These are phyloP conservation scores for Hypoxylon lienhwacheense DNA, from an alignment of 495 filamentous ascomycete species.

Conservation along the genomic window DNA sequence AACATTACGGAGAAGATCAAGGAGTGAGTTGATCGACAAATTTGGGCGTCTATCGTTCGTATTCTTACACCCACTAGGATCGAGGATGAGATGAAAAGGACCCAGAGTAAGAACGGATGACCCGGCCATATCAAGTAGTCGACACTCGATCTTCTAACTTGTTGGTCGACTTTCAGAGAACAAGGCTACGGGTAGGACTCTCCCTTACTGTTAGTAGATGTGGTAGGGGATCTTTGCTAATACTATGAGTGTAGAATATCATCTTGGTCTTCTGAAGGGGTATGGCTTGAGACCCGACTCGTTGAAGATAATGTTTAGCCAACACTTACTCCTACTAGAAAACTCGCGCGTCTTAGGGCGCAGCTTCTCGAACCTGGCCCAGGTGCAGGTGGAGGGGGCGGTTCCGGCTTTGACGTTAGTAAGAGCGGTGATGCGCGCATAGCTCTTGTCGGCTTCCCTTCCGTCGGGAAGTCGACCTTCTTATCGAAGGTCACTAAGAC, in stretches of 20 bases:
- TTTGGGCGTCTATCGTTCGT: neutral
- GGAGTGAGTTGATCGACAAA: slow-evolving; percentile 61
- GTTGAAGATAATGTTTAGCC: slow-evolving; percentile 9
- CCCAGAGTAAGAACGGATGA: slow-evolving; percentile 72
- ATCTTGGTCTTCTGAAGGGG: slow-evolving; percentile 97
- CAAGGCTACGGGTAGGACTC: slow-evolving; percentile 85
- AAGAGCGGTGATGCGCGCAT: slow-evolving; percentile 98
- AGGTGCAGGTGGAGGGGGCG: slow-evolving; percentile 73
- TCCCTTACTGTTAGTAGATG: slow-evolving; percentile 17
- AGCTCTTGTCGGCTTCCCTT: slow-evolving; percentile 95
- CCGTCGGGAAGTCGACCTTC: slow-evolving; percentile 98
- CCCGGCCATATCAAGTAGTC: slow-evolving; percentile 5
- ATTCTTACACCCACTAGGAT: slow-evolving; percentile 64
- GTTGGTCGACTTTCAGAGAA: slow-evolving; percentile 67
- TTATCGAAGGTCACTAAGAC: slow-evolving; percentile 99
- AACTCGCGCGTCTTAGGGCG: slow-evolving; percentile 91
- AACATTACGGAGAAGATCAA: slow-evolving; percentile 99
- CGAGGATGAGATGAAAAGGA: slow-evolving; percentile 98
- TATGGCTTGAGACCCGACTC: slow-evolving; percentile 41
- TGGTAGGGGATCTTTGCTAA: slow-evolving; percentile 17
- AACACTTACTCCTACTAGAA: slow-evolving; percentile 59
- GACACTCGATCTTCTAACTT: slow-evolving; percentile 26
- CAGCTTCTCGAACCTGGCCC: slow-evolving; percentile 91
- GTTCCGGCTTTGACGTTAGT: slow-evolving; percentile 89
- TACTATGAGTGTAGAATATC: slow-evolving; percentile 73